A percentile compares a stretch with the other conserved stretches of the same genome.
Conservation (phyloP, 768 basidiomycete genomes). For the Suillus paluster region DNA sequence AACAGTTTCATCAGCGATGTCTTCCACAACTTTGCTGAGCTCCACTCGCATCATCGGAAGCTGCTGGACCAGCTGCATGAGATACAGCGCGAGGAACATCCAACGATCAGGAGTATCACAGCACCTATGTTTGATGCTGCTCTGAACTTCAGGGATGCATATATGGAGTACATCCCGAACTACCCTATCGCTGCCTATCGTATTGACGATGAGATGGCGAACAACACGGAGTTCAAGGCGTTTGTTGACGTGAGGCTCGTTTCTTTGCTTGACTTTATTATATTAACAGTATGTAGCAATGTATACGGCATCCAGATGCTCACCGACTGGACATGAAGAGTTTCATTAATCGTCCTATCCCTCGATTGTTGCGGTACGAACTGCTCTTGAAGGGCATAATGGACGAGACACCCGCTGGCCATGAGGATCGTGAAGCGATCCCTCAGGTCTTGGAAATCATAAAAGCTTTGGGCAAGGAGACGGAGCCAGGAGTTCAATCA, state of each 20-base stretch:
- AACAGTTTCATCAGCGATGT: constrained; percentile 83
- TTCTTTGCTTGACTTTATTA: neutral
- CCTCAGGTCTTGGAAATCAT: constrained; percentile 88
- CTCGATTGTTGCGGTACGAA: constrained; percentile 87
- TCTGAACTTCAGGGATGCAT: constrained; percentile 89
- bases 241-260: constrained; percentile 72
- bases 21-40: constrained; percentile 84
- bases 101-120: constrained; percentile 76
- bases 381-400: constrained; percentile 81
- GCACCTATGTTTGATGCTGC: constrained; percentile 88
- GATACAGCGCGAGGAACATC: constrained; percentile 88
- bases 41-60: constrained; percentile 74
- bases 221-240: constrained; percentile 76
- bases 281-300: constrained; percentile 48
- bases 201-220: constrained; percentile 86
- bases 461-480: constrained; percentile 83
- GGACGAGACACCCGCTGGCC: constrained; percentile 71
- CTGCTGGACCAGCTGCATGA: constrained; percentile 83
- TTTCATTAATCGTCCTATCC: constrained; percentile 92
- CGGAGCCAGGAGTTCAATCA: constrained; percentile 83
- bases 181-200: constrained; percentile 90
- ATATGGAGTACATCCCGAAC: constrained; percentile 92
- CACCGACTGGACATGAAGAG: constrained; percentile 89
- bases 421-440: constrained; percentile 84
- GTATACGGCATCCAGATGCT: constrained; percentile 70